Evolutionary conservation across 495 filamentous ascomycete species (phyloP).

Genomic region (Trichoderma gamsii): DNA sequence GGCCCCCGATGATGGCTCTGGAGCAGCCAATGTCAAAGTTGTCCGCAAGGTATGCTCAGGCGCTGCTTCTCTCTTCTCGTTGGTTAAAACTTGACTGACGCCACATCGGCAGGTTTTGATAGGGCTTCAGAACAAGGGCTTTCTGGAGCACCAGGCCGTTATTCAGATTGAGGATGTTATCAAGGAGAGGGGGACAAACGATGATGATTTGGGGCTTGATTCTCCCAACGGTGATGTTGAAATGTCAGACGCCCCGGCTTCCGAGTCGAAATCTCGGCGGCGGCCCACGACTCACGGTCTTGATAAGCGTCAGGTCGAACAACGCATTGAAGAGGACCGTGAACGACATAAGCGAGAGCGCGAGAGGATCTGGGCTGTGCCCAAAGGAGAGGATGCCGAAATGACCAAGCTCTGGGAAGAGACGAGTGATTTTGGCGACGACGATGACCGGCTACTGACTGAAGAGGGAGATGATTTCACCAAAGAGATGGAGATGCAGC

Average conservation of each 20-base stretch:
- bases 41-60: constrained; percentile 57
- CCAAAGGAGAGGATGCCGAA: constrained; percentile 59
- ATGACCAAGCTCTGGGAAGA: constrained; percentile 65
- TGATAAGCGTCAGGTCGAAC: constrained; percentile 85
- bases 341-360: constrained; percentile 87
- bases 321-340: constrained; percentile 92
- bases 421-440: constrained; percentile 72
- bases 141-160: constrained; percentile 63
- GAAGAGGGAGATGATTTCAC: constrained; percentile 13
- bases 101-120: constrained; percentile 50
- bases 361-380: constrained; percentile 86
- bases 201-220: constrained; percentile 31
- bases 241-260: constrained; percentile 22
- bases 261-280: constrained; percentile 30
- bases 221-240: constrained; percentile 35
- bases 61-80: not conserved
- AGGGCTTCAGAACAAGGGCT: constrained; percentile 58
- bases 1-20: constrained; percentile 79
- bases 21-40: constrained; percentile 90
- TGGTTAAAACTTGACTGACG: not conserved
- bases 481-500: constrained; percentile 17
- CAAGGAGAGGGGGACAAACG: constrained; percentile 58
- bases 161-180: constrained; percentile 73
- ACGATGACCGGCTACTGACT: constrained; percentile 58
- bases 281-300: constrained; percentile 40